Conservation (phyloP, 1,284 basidiomycete genomes). For the Golubevia sp. region DNA sequence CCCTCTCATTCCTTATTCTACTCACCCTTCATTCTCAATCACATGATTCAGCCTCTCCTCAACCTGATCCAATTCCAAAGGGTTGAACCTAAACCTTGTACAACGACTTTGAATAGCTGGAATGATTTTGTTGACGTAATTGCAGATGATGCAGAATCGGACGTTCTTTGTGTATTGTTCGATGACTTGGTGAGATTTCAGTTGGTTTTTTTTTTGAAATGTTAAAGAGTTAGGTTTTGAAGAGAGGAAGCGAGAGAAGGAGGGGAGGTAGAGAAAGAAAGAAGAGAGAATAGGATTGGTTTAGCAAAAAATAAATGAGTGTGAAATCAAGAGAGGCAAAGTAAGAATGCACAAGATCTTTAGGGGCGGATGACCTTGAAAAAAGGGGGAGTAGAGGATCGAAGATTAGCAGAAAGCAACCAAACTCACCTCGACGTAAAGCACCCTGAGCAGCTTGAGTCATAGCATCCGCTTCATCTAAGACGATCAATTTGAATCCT, state of each 20-base stretch:
- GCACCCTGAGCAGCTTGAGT: slow-evolving; percentile 96
- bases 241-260: no score
- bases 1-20: no score
- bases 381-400: background rate
- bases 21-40: slow-evolving; percentile 82
- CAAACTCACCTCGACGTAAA: slow-evolving; percentile 72
- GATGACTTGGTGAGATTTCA: slow-evolving; percentile 72
- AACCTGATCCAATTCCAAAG: slow-evolving; percentile 82
- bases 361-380: background rate
- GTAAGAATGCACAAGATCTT: no score
- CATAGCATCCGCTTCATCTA: slow-evolving; percentile 99
- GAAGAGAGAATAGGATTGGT: background rate
- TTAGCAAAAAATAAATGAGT: no score
- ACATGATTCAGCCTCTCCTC: slow-evolving; percentile 80
- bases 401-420: background rate
- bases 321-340: no score
- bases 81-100: slow-evolving; percentile 93
- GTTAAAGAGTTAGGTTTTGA: background rate
- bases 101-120: slow-evolving; percentile 98
- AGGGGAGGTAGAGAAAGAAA: background rate
- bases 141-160: slow-evolving; percentile 99
- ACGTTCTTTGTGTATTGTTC: slow-evolving; percentile 99
- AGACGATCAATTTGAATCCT: slow-evolving; percentile 94
- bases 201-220: no score
- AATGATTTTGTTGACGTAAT: slow-evolving; percentile 99